Conservation (phyloP, 2,329 filamentous ascomycete species). For the Cladophialophora exuberans region DNA sequence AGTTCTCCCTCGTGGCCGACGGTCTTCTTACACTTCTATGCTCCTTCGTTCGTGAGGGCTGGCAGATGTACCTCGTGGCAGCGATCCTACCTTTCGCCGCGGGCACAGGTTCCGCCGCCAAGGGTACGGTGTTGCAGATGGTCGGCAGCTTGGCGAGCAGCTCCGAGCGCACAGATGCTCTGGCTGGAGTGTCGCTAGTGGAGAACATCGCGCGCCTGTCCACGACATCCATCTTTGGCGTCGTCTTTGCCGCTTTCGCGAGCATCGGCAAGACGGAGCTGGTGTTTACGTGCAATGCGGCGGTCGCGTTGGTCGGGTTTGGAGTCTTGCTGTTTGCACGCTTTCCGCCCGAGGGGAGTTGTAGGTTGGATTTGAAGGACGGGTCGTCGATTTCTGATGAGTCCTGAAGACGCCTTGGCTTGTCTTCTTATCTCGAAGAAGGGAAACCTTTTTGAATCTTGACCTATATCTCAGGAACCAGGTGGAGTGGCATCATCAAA, state of each 20-base stretch:
- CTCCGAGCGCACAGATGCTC: constrained; percentile 63
- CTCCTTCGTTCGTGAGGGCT: constrained; percentile 63
- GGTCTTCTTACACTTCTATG: constrained; percentile 66
- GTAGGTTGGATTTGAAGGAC: constrained; percentile 7
- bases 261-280: constrained; percentile 61
- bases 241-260: constrained; percentile 67
- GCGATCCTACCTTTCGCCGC: constrained; percentile 69
- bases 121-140: constrained; percentile 75
- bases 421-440: no score
- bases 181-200: constrained; percentile 70
- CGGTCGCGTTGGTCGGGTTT: constrained; percentile 32
- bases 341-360: constrained; percentile 31
- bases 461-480: no score
- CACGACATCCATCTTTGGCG: constrained; percentile 68
- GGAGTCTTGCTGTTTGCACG: constrained; percentile 30
- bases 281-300: constrained; percentile 69
- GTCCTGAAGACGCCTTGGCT: no score
- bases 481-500: no score
- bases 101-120: constrained; percentile 69
- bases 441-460: no score
- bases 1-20: constrained; percentile 68
- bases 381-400: not conserved
- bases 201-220: constrained; percentile 69
- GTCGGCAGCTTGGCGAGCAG: constrained; percentile 53
- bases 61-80: constrained; percentile 71